Percentiles rank a stretch among this genome's conserved stretches.
phyloP scores from a whole-genome alignment of 495 filamentous ascomycete genomes.

The Sporormia fimetaria region DNA sequence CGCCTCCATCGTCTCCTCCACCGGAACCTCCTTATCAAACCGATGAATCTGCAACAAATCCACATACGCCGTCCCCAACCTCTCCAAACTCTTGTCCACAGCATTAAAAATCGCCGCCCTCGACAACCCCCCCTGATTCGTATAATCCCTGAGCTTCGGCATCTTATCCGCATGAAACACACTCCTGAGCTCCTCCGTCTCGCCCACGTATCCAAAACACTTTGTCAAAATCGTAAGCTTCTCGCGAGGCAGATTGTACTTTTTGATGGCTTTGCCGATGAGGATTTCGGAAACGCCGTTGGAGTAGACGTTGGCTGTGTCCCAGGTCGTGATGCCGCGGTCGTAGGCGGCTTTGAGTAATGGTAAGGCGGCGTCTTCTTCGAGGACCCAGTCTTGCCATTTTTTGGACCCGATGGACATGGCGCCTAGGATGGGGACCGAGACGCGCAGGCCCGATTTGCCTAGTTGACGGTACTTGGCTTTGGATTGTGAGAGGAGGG shows the following conservation, averaged over 20 bases:
- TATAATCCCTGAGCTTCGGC: constrained; percentile 36
- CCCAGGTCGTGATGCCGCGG: constrained; percentile 25
- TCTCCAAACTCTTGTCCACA: constrained; percentile 22
- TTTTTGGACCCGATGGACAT: constrained; percentile 36
- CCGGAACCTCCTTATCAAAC: constrained; percentile 20
- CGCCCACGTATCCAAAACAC: constrained; percentile 34
- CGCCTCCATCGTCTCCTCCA: constrained; percentile 32
- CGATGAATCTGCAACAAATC: constrained; percentile 32
- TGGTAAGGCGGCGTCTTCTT: constrained; percentile 32
- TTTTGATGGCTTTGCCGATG: constrained; percentile 39
- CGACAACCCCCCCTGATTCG: constrained; percentile 35
- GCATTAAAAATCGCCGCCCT: constrained; percentile 29
- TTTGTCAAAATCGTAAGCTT: constrained; percentile 39
- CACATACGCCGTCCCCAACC: constrained; percentile 27
- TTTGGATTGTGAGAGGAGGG: constrained; percentile 30
- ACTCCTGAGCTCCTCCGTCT: constrained; percentile 24
- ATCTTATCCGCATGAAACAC: constrained; percentile 23
- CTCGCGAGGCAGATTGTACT: constrained; percentile 36
- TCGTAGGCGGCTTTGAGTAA: constrained; percentile 27
- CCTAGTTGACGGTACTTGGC: constrained; percentile 35
- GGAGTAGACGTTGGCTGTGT: constrained; percentile 26
- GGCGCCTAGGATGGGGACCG: constrained; percentile 38
- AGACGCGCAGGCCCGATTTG: constrained; percentile 35
- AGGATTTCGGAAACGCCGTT: constrained; percentile 36
- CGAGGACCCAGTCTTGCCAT: constrained; percentile 35